phyloP scores from a whole-genome alignment of 768 basidiomycete genomes.

The Rhodotorula diobovata region DNA sequence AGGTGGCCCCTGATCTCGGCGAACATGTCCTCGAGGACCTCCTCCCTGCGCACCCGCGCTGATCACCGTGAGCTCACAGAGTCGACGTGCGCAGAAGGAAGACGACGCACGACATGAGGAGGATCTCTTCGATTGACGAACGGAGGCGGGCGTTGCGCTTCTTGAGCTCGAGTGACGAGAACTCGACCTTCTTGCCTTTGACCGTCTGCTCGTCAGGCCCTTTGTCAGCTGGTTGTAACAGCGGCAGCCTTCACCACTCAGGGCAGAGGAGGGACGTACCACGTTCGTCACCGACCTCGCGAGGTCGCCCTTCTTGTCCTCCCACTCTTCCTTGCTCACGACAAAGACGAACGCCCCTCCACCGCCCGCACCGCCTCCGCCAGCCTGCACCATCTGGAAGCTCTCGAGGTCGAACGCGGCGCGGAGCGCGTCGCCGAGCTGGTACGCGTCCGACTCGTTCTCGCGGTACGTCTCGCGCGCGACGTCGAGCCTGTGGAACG shows the following conservation, averaged over 20 bases:
- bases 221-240: fast-evolving
- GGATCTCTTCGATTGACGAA: slow-evolving; percentile 81
- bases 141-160: slow-evolving; percentile 64
- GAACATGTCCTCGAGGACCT: slow-evolving; percentile 74
- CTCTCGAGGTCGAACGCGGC: slow-evolving; percentile 29
- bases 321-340: slow-evolving; percentile 27
- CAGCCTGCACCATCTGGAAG: slow-evolving; percentile 23
- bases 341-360: slow-evolving; percentile 38
- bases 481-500: slow-evolving; percentile 62
- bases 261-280: not conserved
- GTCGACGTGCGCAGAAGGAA: slow-evolving; percentile 43
- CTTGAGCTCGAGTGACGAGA: slow-evolving; percentile 40
- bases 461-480: slow-evolving; percentile 93
- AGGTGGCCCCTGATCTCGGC: slow-evolving; percentile 65
- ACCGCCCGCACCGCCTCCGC: slow-evolving; percentile 6
- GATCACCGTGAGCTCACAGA: not conserved
- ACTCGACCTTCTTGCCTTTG: slow-evolving; percentile 41
- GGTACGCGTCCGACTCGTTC: slow-evolving; percentile 80
- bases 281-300: slow-evolving; percentile 33
- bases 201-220: slow-evolving; percentile 11
- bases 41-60: slow-evolving; percentile 44
- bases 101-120: slow-evolving; percentile 81
- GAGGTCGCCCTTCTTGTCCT: slow-evolving; percentile 19
- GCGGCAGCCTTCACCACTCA: not conserved
- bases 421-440: slow-evolving; percentile 51